Evolutionary conservation across 2,329 filamentous ascomycete species (phyloP).

Genomic region (Rhexocercosporidium sp.): DNA sequence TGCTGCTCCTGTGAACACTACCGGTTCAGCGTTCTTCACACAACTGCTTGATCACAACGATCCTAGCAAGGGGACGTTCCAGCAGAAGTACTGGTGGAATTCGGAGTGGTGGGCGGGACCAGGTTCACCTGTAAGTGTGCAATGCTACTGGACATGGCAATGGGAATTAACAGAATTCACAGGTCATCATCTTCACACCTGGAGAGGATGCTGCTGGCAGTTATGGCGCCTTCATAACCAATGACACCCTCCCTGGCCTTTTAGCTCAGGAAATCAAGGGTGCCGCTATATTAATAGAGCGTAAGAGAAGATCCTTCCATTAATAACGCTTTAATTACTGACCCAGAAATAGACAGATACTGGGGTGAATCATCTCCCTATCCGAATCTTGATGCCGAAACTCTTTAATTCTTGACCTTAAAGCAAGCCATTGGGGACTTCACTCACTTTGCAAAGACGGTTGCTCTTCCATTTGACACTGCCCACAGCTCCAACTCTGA

Average conservation of each 20-base stretch:
- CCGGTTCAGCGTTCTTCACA: conserved; percentile 37
- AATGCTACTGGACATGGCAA: too few species aligned
- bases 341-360: conserved; percentile 54
- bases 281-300: conserved; percentile 61
- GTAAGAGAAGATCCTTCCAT: too few species aligned
- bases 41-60: conserved; percentile 65
- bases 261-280: conserved; percentile 58
- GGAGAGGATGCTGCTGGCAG: conserved; percentile 54
- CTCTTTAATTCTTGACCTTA: conserved; percentile 58
- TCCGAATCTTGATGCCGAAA: conserved; percentile 54
- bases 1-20: conserved; percentile 24
- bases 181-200: conserved; percentile 57
- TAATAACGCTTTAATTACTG: background rate
- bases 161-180: too few species aligned
- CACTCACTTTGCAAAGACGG: conserved; percentile 58
- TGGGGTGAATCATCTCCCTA: conserved; percentile 62
- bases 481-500: conserved; percentile 54
- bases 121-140: conserved; percentile 55
- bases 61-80: conserved; percentile 59
- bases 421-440: conserved; percentile 60
- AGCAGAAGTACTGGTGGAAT: conserved; percentile 59
- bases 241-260: conserved; percentile 53
- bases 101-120: conserved; percentile 57
- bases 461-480: conserved; percentile 58
- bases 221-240: conserved; percentile 57